These are phyloP conservation scores for Dictyostelium intermedium DNA, from an alignment of 78 protist species.

Conservation along the genomic window DNA sequence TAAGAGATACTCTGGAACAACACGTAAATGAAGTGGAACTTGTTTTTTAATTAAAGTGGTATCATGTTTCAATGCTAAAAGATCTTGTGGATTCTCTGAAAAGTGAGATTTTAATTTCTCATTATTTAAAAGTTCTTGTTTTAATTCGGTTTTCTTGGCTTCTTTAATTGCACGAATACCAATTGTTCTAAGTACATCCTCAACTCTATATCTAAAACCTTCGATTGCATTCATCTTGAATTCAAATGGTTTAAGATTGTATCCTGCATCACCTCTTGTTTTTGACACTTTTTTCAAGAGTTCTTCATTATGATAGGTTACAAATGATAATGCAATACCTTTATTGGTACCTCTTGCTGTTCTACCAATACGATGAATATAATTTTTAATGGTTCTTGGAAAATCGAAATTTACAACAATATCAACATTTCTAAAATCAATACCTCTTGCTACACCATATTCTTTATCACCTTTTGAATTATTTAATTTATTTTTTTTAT, in stretches of 20 bases:
- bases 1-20: constrained; percentile 68
- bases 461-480: constrained; percentile 21
- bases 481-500: constrained; percentile 10
- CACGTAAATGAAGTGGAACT: neutral
- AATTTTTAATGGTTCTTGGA: constrained; percentile 83
- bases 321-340: constrained; percentile 86
- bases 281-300: constrained; percentile 5
- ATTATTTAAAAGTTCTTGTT: constrained; percentile 80
- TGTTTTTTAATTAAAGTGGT: constrained; percentile 11
- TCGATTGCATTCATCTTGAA: constrained; percentile 73
- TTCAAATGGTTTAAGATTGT: constrained; percentile 69
- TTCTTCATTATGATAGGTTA: constrained; percentile 17
- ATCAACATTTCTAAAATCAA: constrained; percentile 90
- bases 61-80: constrained; percentile 62
- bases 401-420: constrained; percentile 91
- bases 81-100: constrained; percentile 68
- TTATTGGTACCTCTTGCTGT: constrained; percentile 84
- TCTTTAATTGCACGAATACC: constrained; percentile 42
- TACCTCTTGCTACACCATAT: constrained; percentile 89
- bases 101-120: constrained; percentile 67
- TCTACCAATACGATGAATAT: constrained; percentile 90
- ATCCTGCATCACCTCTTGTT: constrained; percentile 52
- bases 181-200: constrained; percentile 62
- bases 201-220: constrained; percentile 85
- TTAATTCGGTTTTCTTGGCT: constrained; percentile 83